These are phyloP conservation scores for Candida pini DNA, from an alignment of 805 yeast genomes.

Conservation along the genomic window DNA sequence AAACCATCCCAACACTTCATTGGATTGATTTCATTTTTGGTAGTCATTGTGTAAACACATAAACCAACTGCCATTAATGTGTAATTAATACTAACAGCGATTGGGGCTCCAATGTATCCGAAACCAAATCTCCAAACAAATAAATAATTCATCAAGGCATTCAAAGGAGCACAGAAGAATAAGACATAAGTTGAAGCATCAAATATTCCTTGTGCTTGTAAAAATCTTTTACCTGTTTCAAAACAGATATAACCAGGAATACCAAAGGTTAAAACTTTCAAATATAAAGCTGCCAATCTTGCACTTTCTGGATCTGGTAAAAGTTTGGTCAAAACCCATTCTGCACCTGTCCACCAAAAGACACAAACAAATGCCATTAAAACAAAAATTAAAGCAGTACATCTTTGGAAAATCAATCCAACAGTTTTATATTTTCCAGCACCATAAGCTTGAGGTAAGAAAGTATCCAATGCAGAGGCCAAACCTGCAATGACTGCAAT, in stretches of 20 bases:
- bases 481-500: conserved; percentile 72
- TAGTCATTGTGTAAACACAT: conserved; percentile 39
- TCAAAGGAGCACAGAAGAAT: conserved; percentile 61
- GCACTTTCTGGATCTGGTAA: conserved; percentile 43
- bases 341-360: conserved; percentile 58
- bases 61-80: conserved; percentile 63
- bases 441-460: conserved; percentile 76
- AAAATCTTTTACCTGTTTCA: conserved; percentile 66
- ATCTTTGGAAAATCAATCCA: conserved; percentile 64
- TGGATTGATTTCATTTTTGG: conserved; percentile 35
- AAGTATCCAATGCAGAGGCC: conserved; percentile 72
- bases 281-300: conserved; percentile 50
- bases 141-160: conserved; percentile 58
- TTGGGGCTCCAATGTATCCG: conserved; percentile 75
- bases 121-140: conserved; percentile 65
- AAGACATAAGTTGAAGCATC: conserved; percentile 67
- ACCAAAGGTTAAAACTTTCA: conserved; percentile 53
- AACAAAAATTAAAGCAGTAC: conserved; percentile 50
- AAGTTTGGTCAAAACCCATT: conserved; percentile 36
- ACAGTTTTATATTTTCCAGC: conserved; percentile 58
- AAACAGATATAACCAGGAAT: conserved; percentile 64
- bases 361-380: conserved; percentile 48
- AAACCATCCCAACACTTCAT: conserved; percentile 34
- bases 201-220: conserved; percentile 70
- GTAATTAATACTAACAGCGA: conserved; percentile 65